Evolutionary conservation across 2,329 filamentous ascomycete species (phyloP), one percentile per base, ranked within the genome.

Genomic region (Penicillium sp.): DNA sequence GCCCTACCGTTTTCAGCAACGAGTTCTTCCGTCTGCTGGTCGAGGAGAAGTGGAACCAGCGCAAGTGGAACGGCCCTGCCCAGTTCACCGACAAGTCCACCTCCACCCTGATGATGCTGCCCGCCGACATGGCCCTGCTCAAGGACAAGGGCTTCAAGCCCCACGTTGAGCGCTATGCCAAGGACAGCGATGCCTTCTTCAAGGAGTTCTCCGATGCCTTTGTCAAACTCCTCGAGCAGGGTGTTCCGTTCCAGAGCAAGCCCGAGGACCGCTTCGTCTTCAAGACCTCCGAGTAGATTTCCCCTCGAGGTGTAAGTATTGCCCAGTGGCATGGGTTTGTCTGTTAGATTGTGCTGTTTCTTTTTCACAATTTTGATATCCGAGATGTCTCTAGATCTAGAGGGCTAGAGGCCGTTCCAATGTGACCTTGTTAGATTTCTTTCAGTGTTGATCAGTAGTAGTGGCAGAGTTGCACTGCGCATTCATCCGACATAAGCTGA

Each of bases 51-150:
- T 97, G 91, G 93, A 76, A 81, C 66, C 87, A 81, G 78, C 85
- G 81, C 74, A 91, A 90, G 79, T 95, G 89, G 91, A 82, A 90
- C 62, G 91, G 93, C 23, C 89, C 89, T 57, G 83, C 84, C 73
- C 90, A 94, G 79, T 91, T 85, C 68, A 84, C 95, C 74, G 90
- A 97, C 74, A 86, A 87, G 75, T 81, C 77, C 65, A 88, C 85
- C 63, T 90, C 95, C 80, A 78, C 79, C 34, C 75, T 97, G 61
- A 97, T 98, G 93, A 97, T 98, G 91, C 77, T 98, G 70, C 93
- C 93, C 43, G 86, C 89, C 56, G 91, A 98, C 66, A 83, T 94
- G 73, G 86, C 85, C 46, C 77, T 97, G 46, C 74, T 95, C 64
- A 81, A 90, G 74, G 91, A 97, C 74, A 91, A 91, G 80, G 77